phyloP scores from a whole-genome alignment of 177 flowering plant species.

The Vitis hybrid region DNA sequence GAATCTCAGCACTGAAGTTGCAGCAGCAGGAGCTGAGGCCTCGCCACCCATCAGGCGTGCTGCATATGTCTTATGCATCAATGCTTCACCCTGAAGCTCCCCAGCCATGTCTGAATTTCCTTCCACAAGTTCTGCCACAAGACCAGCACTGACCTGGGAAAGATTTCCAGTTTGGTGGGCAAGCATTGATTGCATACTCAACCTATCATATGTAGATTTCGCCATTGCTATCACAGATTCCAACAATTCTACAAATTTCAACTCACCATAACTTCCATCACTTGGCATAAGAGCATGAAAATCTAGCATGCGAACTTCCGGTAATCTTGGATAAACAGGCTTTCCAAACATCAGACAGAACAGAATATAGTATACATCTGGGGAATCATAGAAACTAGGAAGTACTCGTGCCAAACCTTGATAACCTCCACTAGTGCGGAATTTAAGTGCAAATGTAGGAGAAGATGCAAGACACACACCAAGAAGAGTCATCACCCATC shows the following conservation, averaged over 20 bases:
- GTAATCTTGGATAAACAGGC: constrained; percentile 96
- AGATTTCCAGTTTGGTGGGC: constrained; percentile 88
- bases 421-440: constrained; percentile 92
- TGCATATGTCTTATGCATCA: constrained; percentile 99
- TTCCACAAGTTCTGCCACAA: constrained; percentile 89
- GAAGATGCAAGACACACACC: constrained; percentile 96
- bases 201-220: constrained; percentile 89
- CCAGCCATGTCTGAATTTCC: constrained; percentile 80
- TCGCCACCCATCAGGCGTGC: constrained; percentile 99
- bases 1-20: constrained; percentile 88
- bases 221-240: constrained; percentile 95
- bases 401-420: constrained; percentile 82
- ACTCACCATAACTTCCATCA: constrained; percentile 68
- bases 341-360: constrained; percentile 96
- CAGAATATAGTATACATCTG: constrained; percentile 90
- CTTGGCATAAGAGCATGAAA: constrained; percentile 96
- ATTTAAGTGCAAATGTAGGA: constrained; percentile 86
- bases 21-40: constrained; percentile 99
- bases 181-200: constrained; percentile 78
- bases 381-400: constrained; percentile 95
- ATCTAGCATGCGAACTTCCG: constrained; percentile 98
- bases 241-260: constrained; percentile 87
- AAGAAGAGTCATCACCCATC: constrained; percentile 99
- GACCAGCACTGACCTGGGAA: constrained; percentile 72
- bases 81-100: constrained; percentile 98